Base-by-base conservation (phyloP, 495 filamentous ascomycete species). In the Thozetella sp. region DNA sequence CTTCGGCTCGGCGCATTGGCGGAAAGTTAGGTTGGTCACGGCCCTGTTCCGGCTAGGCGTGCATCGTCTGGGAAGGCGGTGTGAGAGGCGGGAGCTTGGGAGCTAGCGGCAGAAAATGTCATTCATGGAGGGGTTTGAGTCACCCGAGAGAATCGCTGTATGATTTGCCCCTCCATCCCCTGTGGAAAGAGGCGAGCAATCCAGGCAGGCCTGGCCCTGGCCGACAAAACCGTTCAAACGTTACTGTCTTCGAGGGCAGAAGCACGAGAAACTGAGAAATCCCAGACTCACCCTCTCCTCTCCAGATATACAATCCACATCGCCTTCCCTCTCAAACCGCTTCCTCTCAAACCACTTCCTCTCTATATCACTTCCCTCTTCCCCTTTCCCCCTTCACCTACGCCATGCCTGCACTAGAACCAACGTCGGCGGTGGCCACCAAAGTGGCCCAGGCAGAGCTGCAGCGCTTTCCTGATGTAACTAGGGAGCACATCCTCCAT, bases 401-500 rank as follows among this genome's bases (percentile, higher is more conserved):
- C 37, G 61, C 22, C 48, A 72, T 71, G 71, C 71, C 66, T 3
- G 57, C 59, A 12, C 58, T 72, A n/a, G 66, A 71, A 30, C 13
- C 58, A 4, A 54, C 55, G 13, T 19, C 65, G 6, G 46, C 60
- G 23, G 61, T 63, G 26, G 54, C 57, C 27, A 50, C 22, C 20
- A 12, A 4, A 25, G 46, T 60, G 54, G 51, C 51, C 43, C 30
- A 55, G 13, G 60, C 53, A 6, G 60, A 66, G n/a, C 83, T 91
- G 25, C n/a, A n/a, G n/a, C 90, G 85, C 37, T 98, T 98, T 65
- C 89, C 90, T 15, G 92, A 92, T 2, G 82, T 97, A 46, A 90
- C 87, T 3, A 86, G 87, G 64, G 84, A 88, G 24, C 95, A 99
- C 67, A 96, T 99, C 64, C 74, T 97, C 34, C 86, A 97, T 72